Base-by-base conservation (phyloP, 768 basidiomycete genomes). In the Mycena capillaripes region DNA sequence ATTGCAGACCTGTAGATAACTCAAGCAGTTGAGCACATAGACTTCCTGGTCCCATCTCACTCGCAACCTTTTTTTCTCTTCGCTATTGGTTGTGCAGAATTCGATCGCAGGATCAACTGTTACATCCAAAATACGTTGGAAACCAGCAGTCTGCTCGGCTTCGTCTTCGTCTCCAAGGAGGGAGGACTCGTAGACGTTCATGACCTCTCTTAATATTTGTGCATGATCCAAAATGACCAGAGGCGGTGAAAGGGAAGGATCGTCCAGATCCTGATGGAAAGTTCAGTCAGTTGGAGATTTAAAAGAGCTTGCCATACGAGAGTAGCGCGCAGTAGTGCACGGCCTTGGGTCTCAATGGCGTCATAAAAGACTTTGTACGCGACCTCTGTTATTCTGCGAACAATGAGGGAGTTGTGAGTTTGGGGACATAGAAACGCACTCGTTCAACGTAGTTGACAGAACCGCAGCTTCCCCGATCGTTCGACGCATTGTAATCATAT, bases 351-450 rank as follows among this genome's bases (percentile, higher is more conserved):
- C 66, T 95, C 93, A 55, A 99, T 92, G 3, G 95, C 92, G 57
- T 95, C 95, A 73, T 95, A 94, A 81, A 99, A 99, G 16, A 93
- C 89, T 57, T 91, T 89, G 81, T 95, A 95, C 2, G 97, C 91
- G 19, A 90, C 84, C 4, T 91, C 91, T 16, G 95, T 95, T 66
- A 97, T 91, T 74, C 96, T 98, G 75, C 19, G 25, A 27, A n/a
- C 1, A 5, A 61, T 53, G 14, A 70, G 16, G 17, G 2, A n/a
- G 17, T 14, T 10, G 8, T 14, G 55, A 32, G 44, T 32, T 57
- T 9, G 6, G n/a, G 23, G 23, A 27, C 7, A 34, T 29, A 19
- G 44, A 23, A 74, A 71, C 92, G 60, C 75, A 97, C 96, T 98
- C 96, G 72, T 91, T 85, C 32, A 99, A 84, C 0, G 94, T 92